These are phyloP conservation scores for Funneliformis mosseae DNA, from an alignment of 192 early-diverging fungal species.

Conservation along the genomic window DNA sequence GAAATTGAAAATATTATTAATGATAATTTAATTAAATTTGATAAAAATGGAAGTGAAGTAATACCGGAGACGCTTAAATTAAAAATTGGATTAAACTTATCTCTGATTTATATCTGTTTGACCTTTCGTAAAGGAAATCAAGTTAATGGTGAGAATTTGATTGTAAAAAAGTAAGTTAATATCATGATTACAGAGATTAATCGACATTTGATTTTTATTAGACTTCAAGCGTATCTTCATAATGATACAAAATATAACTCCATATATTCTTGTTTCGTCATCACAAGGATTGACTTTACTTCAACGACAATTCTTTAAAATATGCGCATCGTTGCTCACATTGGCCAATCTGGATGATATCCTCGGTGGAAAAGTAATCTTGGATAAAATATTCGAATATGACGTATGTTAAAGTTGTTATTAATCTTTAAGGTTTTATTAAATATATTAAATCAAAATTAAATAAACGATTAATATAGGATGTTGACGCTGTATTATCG, in stretches of 20 bases:
- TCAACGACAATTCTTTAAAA: conserved; percentile 34
- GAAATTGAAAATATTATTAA: conserved; percentile 42
- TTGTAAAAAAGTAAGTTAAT: not conserved
- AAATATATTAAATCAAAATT: not conserved
- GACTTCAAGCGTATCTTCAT: conserved; percentile 52
- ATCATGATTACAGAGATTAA: not conserved
- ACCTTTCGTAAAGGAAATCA: conserved; percentile 58
- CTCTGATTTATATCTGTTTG: conserved; percentile 48
- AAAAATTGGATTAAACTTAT: conserved; percentile 45
- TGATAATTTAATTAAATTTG: not conserved
- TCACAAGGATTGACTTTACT: conserved; percentile 31
- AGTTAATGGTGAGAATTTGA: conserved; percentile 43
- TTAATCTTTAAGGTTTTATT: not conserved
- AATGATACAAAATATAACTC: conserved; percentile 43
- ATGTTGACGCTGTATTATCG: conserved; percentile 59
- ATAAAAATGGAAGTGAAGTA: conserved; percentile 12
- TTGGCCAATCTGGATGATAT: conserved; percentile 44
- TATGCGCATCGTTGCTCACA: conserved; percentile 37
- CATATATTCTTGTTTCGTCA: conserved; percentile 36
- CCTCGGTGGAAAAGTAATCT: conserved; percentile 45
- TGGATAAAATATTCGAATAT: conserved; percentile 52
- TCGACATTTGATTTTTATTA: conserved; percentile 16
- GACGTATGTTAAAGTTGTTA: conserved; percentile 36
- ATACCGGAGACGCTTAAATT: conserved; percentile 35
- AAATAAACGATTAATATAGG: conserved; percentile 36